phyloP scores from a whole-genome alignment of 2,329 filamentous ascomycete species.

The Daldinia sp. region DNA sequence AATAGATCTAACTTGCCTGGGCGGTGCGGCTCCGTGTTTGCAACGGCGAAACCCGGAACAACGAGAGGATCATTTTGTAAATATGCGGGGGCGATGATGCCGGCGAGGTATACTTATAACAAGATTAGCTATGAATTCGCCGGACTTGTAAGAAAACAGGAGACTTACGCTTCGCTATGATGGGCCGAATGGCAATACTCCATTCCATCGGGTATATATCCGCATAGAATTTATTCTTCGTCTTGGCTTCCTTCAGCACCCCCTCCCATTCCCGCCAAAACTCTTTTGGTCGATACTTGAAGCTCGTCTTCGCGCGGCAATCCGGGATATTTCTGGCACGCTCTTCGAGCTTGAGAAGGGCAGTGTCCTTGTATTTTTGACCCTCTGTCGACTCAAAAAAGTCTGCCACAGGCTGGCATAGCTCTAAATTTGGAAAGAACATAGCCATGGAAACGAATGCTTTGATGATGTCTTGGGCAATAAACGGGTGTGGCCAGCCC shows the following conservation, averaged over 20 bases:
- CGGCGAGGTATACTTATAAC: slow-evolving; percentile 58
- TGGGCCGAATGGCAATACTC: slow-evolving; percentile 56
- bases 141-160: not conserved
- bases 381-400: slow-evolving; percentile 55
- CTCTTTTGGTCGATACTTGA: slow-evolving; percentile 52
- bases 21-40: slow-evolving; percentile 54
- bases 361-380: slow-evolving; percentile 51
- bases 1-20: slow-evolving; percentile 56
- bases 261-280: slow-evolving; percentile 56
- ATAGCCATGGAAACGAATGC: slow-evolving; percentile 54
- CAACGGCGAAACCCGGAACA: slow-evolving; percentile 55
- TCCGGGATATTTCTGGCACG: slow-evolving; percentile 55
- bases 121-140: slow-evolving; percentile 40
- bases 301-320: slow-evolving; percentile 54
- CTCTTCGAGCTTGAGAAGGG: slow-evolving; percentile 56
- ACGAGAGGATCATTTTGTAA: slow-evolving; percentile 46
- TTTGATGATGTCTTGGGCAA: slow-evolving; percentile 55
- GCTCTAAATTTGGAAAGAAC: slow-evolving; percentile 54
- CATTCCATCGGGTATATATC: slow-evolving; percentile 54
- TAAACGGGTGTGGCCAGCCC: slow-evolving; percentile 53
- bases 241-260: slow-evolving; percentile 44
- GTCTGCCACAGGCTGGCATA: slow-evolving; percentile 38
- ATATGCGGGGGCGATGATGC: slow-evolving; percentile 54
- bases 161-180: slow-evolving; percentile 53
- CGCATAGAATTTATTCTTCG: slow-evolving; percentile 34